A percentile compares a stretch with the other conserved stretches of the same genome.
Conservation (phyloP, 208 protist species). For the Wallacemonas rigidus region DNA sequence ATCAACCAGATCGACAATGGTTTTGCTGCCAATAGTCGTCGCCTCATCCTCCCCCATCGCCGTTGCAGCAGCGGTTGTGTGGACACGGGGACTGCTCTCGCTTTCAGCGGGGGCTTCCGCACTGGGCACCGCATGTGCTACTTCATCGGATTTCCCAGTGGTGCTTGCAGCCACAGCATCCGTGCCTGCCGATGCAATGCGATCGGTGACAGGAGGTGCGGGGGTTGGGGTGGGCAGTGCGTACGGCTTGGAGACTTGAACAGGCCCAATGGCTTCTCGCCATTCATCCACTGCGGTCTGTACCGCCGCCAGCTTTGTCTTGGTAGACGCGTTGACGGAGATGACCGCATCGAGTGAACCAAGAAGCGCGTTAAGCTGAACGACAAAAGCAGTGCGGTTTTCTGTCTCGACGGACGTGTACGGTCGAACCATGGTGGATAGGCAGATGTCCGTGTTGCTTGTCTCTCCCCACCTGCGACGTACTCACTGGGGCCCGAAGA, state of each 20-base stretch:
- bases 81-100: not conserved
- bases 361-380: constrained; percentile 72
- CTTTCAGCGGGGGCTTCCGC: not conserved
- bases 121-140: not conserved
- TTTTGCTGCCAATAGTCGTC: constrained; percentile 26
- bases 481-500: too few species aligned
- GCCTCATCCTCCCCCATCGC: constrained; percentile 1
- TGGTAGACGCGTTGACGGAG: constrained; percentile 42
- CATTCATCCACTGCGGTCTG: constrained; percentile 50
- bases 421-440: constrained; percentile 28
- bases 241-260: constrained; percentile 34
- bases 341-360: constrained; percentile 57
- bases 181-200: not conserved
- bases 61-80: not conserved
- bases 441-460: too few species aligned
- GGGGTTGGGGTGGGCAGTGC: constrained; percentile 1
- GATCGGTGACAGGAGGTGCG: not conserved
- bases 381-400: constrained; percentile 77
- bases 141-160: too few species aligned
- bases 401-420: constrained; percentile 54
- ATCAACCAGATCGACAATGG: constrained; percentile 56
- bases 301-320: constrained; percentile 54
- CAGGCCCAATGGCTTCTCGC: constrained; percentile 47
- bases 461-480: too few species aligned
- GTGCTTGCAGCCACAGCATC: too few species aligned